Evolutionary conservation across 2,329 filamentous ascomycete genomes (phyloP), one percentile per base, ranked within the genome.

Genomic region (Alternaria sp.): DNA sequence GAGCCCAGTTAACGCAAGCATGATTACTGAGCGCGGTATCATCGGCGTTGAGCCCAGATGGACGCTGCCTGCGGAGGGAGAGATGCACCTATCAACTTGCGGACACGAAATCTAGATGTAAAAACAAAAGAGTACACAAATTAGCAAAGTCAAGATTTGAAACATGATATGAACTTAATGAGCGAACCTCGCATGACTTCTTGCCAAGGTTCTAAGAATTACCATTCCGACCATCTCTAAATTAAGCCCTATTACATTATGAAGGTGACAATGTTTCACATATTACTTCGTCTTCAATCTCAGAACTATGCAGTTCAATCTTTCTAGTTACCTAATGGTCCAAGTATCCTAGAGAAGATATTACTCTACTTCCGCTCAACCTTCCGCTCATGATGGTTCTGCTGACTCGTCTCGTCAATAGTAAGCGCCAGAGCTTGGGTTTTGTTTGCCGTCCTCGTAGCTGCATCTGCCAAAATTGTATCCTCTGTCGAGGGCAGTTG

Each of bases 1-100:
- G 67, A 76, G 70, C 61, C 68, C 73, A 1, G 66, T 70, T 3
- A 77, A 77, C 48, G 64, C 70, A 8, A 77, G 69, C 9, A 72
- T 74, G 65, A 63, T 75, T 46, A 68, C 64, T 8, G 53, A 64
- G 20, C 63, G 74, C 16, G 73, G 74, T 14, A 55, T 78, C 8
- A 64, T 71, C 34, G 70, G 68, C 3, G 49, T 73, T 16, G 71
- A 75, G 22, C 65, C 75, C 14, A 60, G 69, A 26, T 78, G 74
- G 75, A 76, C 74, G 5, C 53, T 68, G 1, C 68, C 63, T 6
- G 70, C 56, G 1, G 69, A 72, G 30, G 68, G 70, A 3, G 75
- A 77, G 53, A 65, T 67, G 47, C 75, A 78, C 57, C 51, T 73
- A 20, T 63, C 57, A 8, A 73, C 72, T 0, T 78, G 75, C 43